phyloP scores from a whole-genome alignment of 345 rosid species.

The Erysimum cheiranthoides region DNA sequence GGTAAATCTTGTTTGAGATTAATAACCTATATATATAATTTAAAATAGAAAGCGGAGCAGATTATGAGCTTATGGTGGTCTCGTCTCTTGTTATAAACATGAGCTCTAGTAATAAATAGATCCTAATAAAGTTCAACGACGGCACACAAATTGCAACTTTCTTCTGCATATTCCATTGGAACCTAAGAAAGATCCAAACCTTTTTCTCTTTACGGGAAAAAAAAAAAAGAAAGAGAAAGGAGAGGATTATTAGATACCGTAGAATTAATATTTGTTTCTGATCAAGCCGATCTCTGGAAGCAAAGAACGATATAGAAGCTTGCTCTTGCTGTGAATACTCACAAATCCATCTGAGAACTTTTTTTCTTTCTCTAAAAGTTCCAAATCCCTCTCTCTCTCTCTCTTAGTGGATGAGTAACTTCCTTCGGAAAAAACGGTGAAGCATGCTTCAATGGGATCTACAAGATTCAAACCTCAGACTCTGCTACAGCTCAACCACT shows the following conservation, averaged over 20 bases:
- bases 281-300: slow-evolving; percentile 27
- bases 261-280: slow-evolving; percentile 23
- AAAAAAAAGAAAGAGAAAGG: background rate
- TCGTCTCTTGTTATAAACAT: background rate
- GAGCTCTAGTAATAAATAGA: slow-evolving; percentile 14
- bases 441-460: slow-evolving; percentile 41
- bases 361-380: slow-evolving; percentile 18
- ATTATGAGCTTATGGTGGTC: slow-evolving; percentile 7
- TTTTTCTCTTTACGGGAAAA: background rate
- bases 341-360: slow-evolving; percentile 24
- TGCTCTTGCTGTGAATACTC: slow-evolving; percentile 31
- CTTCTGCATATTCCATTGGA: slow-evolving; percentile 36
- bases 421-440: slow-evolving; percentile 32
- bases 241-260: slow-evolving; percentile 26
- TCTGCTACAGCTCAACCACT: slow-evolving; percentile 40
- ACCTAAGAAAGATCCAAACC: slow-evolving; percentile 40
- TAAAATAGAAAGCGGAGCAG: slow-evolving; percentile 16
- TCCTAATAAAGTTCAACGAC: slow-evolving; percentile 7
- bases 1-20: slow-evolving; percentile 2
- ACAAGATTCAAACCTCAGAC: slow-evolving; percentile 37
- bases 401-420: slow-evolving; percentile 38
- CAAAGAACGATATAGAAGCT: slow-evolving; percentile 24
- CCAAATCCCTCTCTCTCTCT: slow-evolving; percentile 1
- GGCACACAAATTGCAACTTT: slow-evolving; percentile 25
- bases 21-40: slow-evolving; percentile 8